A percentile compares a stretch with the other conserved stretches of the same genome.
phyloP scores from a whole-genome alignment of 345 rosid species.

The Punica granatum region DNA sequence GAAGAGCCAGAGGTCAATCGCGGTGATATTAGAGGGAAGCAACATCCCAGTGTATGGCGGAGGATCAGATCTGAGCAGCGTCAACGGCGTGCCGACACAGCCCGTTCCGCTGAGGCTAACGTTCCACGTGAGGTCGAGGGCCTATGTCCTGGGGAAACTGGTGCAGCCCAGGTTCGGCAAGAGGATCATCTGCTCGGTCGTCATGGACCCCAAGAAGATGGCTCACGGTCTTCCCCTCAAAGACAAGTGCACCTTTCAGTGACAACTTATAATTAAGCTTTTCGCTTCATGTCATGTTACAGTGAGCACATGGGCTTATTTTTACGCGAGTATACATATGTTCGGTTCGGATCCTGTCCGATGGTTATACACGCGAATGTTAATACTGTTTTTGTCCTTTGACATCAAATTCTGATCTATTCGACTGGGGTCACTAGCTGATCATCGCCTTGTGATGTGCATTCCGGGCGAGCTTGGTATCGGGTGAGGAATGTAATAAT shows the following conservation, averaged over 20 bases:
- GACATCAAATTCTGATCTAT: too few relatives aligned
- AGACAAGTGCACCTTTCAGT: conserved; percentile 40
- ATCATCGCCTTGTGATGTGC: too few relatives aligned
- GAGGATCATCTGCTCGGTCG: conserved; percentile 35
- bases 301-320: background rate
- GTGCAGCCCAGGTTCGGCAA: conserved; percentile 51
- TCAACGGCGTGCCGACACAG: conserved; percentile 37
- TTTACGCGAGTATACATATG: background rate
- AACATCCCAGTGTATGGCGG: conserved; percentile 57
- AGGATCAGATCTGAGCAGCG: conserved; percentile 43
- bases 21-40: conserved; percentile 32
- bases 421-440: too few relatives aligned
- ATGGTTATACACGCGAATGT: too few relatives aligned
- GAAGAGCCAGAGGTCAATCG: conserved; percentile 46
- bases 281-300: too few relatives aligned
- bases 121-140: conserved; percentile 52
- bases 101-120: conserved; percentile 43
- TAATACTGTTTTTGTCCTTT: too few relatives aligned
- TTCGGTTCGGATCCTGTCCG: too few relatives aligned
- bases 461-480: too few relatives aligned
- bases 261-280: background rate
- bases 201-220: conserved; percentile 56
- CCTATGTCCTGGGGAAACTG: conserved; percentile 48
- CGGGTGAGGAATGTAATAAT: too few relatives aligned
- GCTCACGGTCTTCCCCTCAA: conserved; percentile 30